phyloP scores from a whole-genome alignment of 129 eudicot genomes.

The Flaveria brownii region DNA sequence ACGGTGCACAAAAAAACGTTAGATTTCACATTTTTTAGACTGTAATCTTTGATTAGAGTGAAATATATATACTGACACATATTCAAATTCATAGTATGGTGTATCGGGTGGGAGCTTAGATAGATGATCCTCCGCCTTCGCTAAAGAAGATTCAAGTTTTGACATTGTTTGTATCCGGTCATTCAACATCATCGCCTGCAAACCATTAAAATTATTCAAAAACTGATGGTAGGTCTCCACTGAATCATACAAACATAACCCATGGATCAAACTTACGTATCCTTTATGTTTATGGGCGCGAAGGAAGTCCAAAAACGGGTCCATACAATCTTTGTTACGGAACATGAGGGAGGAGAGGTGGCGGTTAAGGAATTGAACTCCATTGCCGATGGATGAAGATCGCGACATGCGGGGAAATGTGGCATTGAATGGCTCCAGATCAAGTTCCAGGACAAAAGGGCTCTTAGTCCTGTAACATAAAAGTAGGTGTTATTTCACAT shows the following conservation, averaged over 20 bases:
- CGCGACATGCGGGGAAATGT: constrained; percentile 88
- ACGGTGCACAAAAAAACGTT: background rate
- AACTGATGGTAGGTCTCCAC: background rate
- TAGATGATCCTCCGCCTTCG: constrained; percentile 85
- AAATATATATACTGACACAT: constrained; percentile 44
- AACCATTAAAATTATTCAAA: background rate
- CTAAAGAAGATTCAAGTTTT: constrained; percentile 65
- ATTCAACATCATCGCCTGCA: constrained; percentile 88
- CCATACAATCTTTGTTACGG: constrained; percentile 83
- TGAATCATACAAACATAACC: background rate
- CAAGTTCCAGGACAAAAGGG: constrained; percentile 73
- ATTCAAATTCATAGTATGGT: constrained; percentile 84
- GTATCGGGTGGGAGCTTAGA: constrained; percentile 71
- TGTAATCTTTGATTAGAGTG: background rate
- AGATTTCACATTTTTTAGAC: background rate
- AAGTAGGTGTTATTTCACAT: background rate
- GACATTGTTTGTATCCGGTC: constrained; percentile 75
- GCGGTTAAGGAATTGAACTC: constrained; percentile 95
- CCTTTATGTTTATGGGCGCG: constrained; percentile 86
- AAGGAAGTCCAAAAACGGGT: constrained; percentile 90
- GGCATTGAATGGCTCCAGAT: constrained; percentile 93
- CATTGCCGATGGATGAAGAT: constrained; percentile 94
- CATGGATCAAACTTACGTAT: constrained; percentile 49
- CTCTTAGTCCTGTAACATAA: constrained; percentile 43
- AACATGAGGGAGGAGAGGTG: constrained; percentile 98